Evolutionary conservation across 2,329 filamentous ascomycete species (phyloP), one percentile per base, ranked within the genome.

Genomic region (Curvularia sp.): DNA sequence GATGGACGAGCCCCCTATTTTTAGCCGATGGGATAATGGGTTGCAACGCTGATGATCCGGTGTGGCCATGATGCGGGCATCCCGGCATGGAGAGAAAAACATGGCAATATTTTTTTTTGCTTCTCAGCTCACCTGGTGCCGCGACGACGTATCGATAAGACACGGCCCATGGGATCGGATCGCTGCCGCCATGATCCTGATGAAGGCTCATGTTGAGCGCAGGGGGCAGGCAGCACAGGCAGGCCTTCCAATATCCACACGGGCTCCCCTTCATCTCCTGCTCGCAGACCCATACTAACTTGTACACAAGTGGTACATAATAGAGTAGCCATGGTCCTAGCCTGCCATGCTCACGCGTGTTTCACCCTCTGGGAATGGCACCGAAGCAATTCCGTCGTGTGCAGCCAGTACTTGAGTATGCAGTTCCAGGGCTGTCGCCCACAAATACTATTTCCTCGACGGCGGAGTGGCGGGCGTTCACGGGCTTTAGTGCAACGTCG

Each of bases 1-100:
- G 22, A 13, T 43, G 52, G 28, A 12, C 44, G 5, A 33, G 30
- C 41, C 55, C 59, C 66, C 62, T 68, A 69, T 68, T 65, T 68
- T 69, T 68, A 64, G 59, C 31, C 51, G 18, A n/a, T 35, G 33
- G 12, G 59, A 49, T 51, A 59, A 56, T 64, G 49, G 58, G n/a
- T 35, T 49, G 20, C 10, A 26, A 24, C 30, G 33, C 47, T 35
- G 44, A 31, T 46, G 39, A 15, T 7, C 5, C 5, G n/a, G 46
- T 35, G 33, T 24, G 4, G 33, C 20, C 35, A 38, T n/a, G 5
- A 38, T 7, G 5, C 13, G 20, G 20, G 18, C 2, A 12, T 15
- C 24, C 42, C 26, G 43, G 28, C 24, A 38, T 30, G 4, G n/a
- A 8, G 30, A 44, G 44, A 22, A 57, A 35, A 28, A 30, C 22